These are phyloP conservation scores for Claviceps pazoutovae DNA, from an alignment of 2,329 filamentous ascomycete species.

Conservation along the genomic window DNA sequence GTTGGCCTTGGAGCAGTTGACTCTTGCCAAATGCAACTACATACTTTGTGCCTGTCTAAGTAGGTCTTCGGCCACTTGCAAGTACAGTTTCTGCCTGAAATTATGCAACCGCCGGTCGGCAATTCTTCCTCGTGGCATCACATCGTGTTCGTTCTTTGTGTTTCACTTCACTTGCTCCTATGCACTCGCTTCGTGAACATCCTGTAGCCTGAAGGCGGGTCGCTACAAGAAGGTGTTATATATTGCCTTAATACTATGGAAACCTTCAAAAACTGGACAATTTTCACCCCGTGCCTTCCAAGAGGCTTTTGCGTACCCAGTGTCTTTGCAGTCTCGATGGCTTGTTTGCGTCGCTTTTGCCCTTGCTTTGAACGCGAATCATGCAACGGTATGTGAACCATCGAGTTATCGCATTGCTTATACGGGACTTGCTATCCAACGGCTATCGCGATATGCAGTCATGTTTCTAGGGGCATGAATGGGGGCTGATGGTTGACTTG, in stretches of 20 bases:
- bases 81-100: slow-evolving; percentile 1
- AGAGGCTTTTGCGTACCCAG: slow-evolving; percentile 24
- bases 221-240: not conserved
- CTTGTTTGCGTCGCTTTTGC: slow-evolving; percentile 29
- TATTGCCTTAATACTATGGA: slow-evolving; percentile 23
- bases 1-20: slow-evolving; percentile 8
- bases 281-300: slow-evolving; percentile 26
- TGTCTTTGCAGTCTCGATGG: slow-evolving; percentile 32
- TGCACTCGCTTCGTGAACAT: not conserved
- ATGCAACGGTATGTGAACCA: slow-evolving; percentile 23
- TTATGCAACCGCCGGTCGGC: slow-evolving; percentile 8
- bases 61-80: not conserved
- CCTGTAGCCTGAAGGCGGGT: slow-evolving; percentile 6
- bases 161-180: slow-evolving; percentile 1
- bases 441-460: not conserved
- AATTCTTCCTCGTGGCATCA: slow-evolving; percentile 1
- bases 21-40: not conserved
- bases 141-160: slow-evolving; percentile 7
- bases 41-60: slow-evolving; percentile 2
- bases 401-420: not conserved
- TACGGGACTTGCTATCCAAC: not conserved
- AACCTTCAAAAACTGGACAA: not conserved
- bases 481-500: not conserved
- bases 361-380: slow-evolving; percentile 26
- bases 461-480: not conserved